Evolutionary conservation across 1,284 basidiomycete genomes (phyloP).

Genomic region (Ganoderma lingzhi): DNA sequence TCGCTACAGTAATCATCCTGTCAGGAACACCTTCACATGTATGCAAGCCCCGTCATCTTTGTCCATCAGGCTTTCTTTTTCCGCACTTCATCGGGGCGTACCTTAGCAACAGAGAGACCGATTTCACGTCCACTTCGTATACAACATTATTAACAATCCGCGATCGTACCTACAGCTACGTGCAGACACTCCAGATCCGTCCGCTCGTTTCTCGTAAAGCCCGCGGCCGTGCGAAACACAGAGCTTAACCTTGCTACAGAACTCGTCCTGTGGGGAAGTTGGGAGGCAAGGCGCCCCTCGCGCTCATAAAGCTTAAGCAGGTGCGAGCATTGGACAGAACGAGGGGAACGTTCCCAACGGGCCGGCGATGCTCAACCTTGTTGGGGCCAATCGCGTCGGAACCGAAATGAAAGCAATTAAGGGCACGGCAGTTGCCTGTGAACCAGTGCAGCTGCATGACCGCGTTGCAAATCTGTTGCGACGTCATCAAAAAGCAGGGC

Average conservation of each 20-base stretch:
- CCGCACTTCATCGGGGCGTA: neutral
- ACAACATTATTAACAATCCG: neutral
- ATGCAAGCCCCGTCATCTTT: neutral
- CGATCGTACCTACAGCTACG: neutral
- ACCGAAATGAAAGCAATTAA: neutral
- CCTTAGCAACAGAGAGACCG: neutral
- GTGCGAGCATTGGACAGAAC: neutral
- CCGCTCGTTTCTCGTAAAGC: neutral
- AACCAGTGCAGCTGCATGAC: neutral
- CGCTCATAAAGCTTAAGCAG: neutral
- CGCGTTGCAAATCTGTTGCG: neutral
- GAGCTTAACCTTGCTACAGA: slow-evolving; percentile 1
- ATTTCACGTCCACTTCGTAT: neutral
- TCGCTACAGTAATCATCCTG: neutral
- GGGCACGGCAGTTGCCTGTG: neutral
- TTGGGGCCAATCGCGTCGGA: neutral
- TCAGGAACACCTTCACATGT: neutral
- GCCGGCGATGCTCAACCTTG: neutral
- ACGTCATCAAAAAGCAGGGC: neutral
- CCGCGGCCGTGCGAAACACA: neutral
- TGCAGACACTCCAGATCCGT: neutral
- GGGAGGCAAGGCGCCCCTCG: neutral
- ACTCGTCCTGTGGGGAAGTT: slow-evolving; percentile 3
- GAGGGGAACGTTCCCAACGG: neutral
- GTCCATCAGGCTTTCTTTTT: neutral